A percentile compares a stretch with the other conserved stretches of the same genome.
Conservation (phyloP, 2,329 filamentous ascomycete genomes). For the Pestalotiopsis fici region DNA sequence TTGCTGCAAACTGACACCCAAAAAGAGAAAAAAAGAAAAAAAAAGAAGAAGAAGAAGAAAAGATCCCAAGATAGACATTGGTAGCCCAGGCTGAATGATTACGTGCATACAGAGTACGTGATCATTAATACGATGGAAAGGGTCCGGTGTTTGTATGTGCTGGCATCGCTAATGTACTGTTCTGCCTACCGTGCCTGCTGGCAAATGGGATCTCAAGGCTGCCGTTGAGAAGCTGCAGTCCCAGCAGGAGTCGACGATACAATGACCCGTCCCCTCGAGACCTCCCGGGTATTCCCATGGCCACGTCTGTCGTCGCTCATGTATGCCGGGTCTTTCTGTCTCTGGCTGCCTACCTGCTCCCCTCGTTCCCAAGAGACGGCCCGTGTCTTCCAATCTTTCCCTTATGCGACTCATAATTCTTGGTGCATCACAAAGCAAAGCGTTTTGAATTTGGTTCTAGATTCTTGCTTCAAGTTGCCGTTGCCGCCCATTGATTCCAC, state of each 20-base stretch:
- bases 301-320: background rate
- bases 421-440: background rate
- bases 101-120: background rate
- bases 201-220: slow-evolving; percentile 9
- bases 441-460: background rate
- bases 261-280: background rate
- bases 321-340: background rate
- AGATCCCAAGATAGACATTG: background rate
- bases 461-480: background rate
- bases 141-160: background rate
- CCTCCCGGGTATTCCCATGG: background rate
- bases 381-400: background rate
- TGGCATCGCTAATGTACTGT: background rate
- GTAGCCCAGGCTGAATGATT: background rate
- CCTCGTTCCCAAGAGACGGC: background rate
- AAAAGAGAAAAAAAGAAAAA: too few species aligned
- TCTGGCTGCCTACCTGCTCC: background rate
- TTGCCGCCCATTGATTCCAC: background rate
- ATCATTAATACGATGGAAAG: background rate
- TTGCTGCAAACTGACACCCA: slow-evolving; percentile 3
- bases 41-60: background rate
- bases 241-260: background rate
- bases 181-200: slow-evolving; percentile 9
- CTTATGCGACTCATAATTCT: background rate
- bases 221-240: slow-evolving; percentile 1